These are phyloP conservation scores for Penicillium arizonense DNA, from an alignment of 495 filamentous ascomycete species.

Conservation along the genomic window DNA sequence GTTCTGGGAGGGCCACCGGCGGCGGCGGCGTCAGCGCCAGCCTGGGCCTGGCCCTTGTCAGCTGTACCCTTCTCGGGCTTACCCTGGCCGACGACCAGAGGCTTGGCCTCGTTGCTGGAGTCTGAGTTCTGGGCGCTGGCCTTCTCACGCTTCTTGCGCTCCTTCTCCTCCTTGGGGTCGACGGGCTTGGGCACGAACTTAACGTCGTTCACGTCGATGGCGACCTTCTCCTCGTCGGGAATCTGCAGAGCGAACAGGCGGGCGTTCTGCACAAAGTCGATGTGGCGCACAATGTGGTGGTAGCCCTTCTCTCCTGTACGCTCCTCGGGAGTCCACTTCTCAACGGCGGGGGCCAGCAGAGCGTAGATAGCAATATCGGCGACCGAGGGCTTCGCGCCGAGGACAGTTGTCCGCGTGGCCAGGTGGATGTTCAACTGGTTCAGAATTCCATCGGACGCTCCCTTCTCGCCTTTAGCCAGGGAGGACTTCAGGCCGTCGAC, in stretches of 20 bases:
- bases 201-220: conserved; percentile 75
- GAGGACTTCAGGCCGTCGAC: conserved; percentile 64
- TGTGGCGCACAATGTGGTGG: conserved; percentile 85
- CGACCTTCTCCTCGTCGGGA: conserved; percentile 72
- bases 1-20: conserved; percentile 42
- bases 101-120: conserved; percentile 39
- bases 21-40: conserved; percentile 33
- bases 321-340: conserved; percentile 80
- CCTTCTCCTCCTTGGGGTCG: conserved; percentile 85
- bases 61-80: conserved; percentile 52
- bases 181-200: conserved; percentile 77
- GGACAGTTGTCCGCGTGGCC: conserved; percentile 80
- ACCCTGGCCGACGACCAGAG: conserved; percentile 39
- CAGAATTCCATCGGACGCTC: conserved; percentile 52
- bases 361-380: conserved; percentile 88
- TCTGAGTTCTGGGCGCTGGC: conserved; percentile 52
- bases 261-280: conserved; percentile 94
- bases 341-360: conserved; percentile 72
- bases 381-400: conserved; percentile 86
- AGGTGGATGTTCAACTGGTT: conserved; percentile 81
- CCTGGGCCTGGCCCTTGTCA: conserved; percentile 34
- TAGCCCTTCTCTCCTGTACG: conserved; percentile 86
- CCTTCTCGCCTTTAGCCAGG: conserved; percentile 56
- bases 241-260: conserved; percentile 72
- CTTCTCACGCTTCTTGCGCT: conserved; percentile 84